These are phyloP conservation scores for Sophora flavescens DNA, from an alignment of 306 rosid species.

Conservation along the genomic window DNA sequence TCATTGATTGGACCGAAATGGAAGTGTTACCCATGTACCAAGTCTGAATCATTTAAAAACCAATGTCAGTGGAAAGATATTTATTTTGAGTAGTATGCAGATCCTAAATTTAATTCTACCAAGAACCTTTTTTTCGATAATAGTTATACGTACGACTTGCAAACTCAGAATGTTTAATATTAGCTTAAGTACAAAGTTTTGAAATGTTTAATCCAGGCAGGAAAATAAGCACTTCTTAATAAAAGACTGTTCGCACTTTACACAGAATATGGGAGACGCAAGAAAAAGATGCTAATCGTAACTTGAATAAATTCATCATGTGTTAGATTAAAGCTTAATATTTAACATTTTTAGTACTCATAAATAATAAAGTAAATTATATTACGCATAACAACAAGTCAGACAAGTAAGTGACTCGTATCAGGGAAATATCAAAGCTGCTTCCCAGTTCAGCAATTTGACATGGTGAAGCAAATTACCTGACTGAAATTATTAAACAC, in stretches of 20 bases:
- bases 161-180: neutral
- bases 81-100: neutral
- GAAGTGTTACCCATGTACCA: neutral
- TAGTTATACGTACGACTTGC: neutral
- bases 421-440: neutral
- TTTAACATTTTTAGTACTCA: neutral
- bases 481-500: neutral
- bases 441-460: neutral
- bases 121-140: neutral
- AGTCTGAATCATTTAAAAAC: conserved; percentile 1
- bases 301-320: neutral
- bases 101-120: neutral
- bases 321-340: neutral
- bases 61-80: conserved; percentile 1
- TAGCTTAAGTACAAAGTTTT: neutral
- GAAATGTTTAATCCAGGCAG: neutral
- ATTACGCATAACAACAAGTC: conserved; percentile 5
- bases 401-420: neutral
- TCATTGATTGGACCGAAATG: neutral
- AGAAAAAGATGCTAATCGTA: neutral
- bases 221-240: neutral
- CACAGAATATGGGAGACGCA: neutral
- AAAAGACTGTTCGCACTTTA: neutral
- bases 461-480: neutral
- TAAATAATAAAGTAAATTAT: neutral